phyloP scores from a whole-genome alignment of 2,329 filamentous ascomycete genomes.

The Alternaria dauci region DNA sequence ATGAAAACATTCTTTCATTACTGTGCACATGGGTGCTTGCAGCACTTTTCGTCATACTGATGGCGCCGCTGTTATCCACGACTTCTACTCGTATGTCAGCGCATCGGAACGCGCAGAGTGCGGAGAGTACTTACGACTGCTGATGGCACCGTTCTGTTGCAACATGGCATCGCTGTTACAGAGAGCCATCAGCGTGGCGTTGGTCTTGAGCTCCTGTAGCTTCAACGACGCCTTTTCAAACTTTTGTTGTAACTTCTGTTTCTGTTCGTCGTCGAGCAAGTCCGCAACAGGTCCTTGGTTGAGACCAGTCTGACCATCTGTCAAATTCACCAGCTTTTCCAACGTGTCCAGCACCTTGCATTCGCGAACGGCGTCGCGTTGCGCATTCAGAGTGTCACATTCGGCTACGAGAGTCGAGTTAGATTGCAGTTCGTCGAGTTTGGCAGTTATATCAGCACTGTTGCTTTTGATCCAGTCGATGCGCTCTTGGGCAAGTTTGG shows the following conservation, averaged over 20 bases:
- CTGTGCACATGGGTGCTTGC: not conserved
- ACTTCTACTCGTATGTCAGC: slow-evolving; percentile 13
- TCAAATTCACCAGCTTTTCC: slow-evolving; percentile 29
- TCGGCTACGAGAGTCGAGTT: slow-evolving; percentile 37
- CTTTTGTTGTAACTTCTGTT: slow-evolving; percentile 33
- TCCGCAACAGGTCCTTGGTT: slow-evolving; percentile 23
- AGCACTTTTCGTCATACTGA: slow-evolving; percentile 10
- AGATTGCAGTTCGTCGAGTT: slow-evolving; percentile 30
- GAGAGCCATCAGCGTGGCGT: slow-evolving; percentile 36
- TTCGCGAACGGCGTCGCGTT: slow-evolving; percentile 24
- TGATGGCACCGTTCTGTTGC: slow-evolving; percentile 19
- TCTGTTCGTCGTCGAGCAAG: slow-evolving; percentile 32
- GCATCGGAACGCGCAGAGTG: not conserved
- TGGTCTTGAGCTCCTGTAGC: slow-evolving; percentile 32
- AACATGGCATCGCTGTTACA: slow-evolving; percentile 16
- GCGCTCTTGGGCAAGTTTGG: slow-evolving; percentile 16
- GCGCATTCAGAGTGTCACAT: slow-evolving; percentile 36
- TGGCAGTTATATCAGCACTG: slow-evolving; percentile 28
- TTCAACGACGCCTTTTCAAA: slow-evolving; percentile 36
- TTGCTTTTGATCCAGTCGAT: slow-evolving; percentile 25
- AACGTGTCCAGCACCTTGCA: slow-evolving; percentile 35
- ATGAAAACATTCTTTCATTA: not conserved
- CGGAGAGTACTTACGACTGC: not conserved
- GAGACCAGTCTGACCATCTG: slow-evolving; percentile 32
- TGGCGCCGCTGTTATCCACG: slow-evolving; percentile 22